These are phyloP conservation scores for Phytophthora lateralis DNA, from an alignment of 352 stramenopile genomes.

Conservation along the genomic window DNA sequence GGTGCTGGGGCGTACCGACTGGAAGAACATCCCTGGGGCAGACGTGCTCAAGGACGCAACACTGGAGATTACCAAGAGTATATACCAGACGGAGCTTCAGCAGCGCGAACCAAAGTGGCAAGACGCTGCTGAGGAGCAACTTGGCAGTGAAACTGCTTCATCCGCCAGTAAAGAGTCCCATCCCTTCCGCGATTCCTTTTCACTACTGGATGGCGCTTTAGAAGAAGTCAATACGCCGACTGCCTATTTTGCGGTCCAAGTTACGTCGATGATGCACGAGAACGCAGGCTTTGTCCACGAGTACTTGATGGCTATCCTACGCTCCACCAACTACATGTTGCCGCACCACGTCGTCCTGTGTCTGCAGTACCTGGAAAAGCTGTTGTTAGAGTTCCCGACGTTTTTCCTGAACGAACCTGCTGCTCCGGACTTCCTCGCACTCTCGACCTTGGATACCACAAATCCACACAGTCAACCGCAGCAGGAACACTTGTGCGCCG, in stretches of 20 bases:
- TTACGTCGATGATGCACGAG: conserved; percentile 59
- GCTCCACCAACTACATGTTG: conserved; percentile 69
- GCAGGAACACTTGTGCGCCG: conserved; percentile 25
- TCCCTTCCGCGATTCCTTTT: conserved; percentile 49
- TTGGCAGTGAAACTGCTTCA: conserved; percentile 19
- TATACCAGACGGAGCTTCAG: conserved; percentile 50
- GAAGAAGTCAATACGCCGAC: conserved; percentile 37
- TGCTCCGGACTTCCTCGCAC: conserved; percentile 19
- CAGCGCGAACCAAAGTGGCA: conserved; percentile 47
- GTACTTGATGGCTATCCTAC: conserved; percentile 63
- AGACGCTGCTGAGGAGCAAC: conserved; percentile 36
- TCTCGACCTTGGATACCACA: conserved; percentile 22
- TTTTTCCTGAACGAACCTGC: conserved; percentile 57
- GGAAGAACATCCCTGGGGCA: conserved; percentile 65
- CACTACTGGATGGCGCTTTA: conserved; percentile 29
- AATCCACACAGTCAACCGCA: conserved; percentile 23
- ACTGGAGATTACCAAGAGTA: conserved; percentile 42
- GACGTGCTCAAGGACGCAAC: conserved; percentile 48
- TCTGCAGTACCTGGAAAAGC: conserved; percentile 65
- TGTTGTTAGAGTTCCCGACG: conserved; percentile 60
- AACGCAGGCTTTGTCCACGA: conserved; percentile 58
- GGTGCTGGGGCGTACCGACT: conserved; percentile 57
- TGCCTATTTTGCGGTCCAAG: conserved; percentile 58
- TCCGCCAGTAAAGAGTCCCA: conserved; percentile 36
- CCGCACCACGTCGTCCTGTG: conserved; percentile 76